A percentile compares a stretch with the other conserved stretches of the same genome.
Evolutionary conservation across 495 filamentous ascomycete species (phyloP).

Genomic region (Lichina pygmaea): DNA sequence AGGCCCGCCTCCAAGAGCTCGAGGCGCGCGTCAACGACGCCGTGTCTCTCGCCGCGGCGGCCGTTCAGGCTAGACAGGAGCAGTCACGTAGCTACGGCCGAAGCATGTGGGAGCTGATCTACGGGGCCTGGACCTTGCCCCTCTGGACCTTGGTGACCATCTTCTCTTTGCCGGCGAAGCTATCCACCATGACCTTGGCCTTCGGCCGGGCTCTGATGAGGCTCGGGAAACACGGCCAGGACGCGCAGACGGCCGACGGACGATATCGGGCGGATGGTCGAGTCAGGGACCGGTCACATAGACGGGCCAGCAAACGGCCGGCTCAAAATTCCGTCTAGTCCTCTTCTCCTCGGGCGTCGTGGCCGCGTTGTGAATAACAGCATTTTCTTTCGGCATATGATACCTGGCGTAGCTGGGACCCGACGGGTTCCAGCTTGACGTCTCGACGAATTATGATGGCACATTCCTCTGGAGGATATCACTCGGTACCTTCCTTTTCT

Average conservation of each 20-base stretch:
- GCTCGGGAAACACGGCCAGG: background rate
- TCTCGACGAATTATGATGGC: no score
- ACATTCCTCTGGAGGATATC: no score
- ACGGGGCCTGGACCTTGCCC: constrained; percentile 10
- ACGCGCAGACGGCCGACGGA: background rate
- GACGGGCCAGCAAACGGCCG: background rate
- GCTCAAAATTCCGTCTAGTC: background rate
- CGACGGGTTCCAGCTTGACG: no score
- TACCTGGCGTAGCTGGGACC: no score
- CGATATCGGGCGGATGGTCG: background rate
- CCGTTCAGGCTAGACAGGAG: constrained; percentile 11
- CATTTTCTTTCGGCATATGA: no score
- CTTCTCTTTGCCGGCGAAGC: constrained; percentile 4
- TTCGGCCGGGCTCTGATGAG: background rate
- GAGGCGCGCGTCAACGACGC: constrained; percentile 49
- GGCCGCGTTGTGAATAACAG: no score
- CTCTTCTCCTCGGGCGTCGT: no score
- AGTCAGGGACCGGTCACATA: background rate
- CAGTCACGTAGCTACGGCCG: background rate
- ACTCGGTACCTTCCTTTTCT: no score
- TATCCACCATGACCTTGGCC: constrained; percentile 1
- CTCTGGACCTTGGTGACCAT: constrained; percentile 7
- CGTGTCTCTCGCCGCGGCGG: constrained; percentile 49
- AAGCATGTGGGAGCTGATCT: constrained; percentile 7
- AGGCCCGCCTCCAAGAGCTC: constrained; percentile 41